Conservation (phyloP, 768 basidiomycete genomes). For the Sutorius australiensis region DNA sequence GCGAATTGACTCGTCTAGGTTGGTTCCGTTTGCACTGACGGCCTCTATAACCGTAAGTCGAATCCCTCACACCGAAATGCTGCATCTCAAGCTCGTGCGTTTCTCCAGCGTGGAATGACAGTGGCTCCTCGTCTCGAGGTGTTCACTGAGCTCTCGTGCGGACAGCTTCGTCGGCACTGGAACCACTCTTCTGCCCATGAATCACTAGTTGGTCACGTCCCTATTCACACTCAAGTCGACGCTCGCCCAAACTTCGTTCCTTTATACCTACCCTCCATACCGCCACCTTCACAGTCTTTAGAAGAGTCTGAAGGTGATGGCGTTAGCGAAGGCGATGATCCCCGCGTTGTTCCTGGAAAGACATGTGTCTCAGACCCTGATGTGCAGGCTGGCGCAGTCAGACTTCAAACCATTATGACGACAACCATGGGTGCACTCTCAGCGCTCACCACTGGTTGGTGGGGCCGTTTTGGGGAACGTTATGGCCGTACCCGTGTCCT, state of each 20-base stretch:
- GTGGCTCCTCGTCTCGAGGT: constrained; percentile 77
- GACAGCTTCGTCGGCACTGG: constrained; percentile 46
- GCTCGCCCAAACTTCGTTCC: constrained; percentile 7
- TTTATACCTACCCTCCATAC: constrained; percentile 11
- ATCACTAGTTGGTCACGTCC: neutral
- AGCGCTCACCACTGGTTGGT: constrained; percentile 81
- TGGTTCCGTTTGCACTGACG: constrained; percentile 65
- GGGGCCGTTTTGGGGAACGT: constrained; percentile 77
- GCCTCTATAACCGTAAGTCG: constrained; percentile 62
- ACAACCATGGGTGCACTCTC: constrained; percentile 76
- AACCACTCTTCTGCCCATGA: constrained; percentile 30
- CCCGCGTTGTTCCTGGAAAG: constrained; percentile 35
- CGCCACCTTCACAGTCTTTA: neutral
- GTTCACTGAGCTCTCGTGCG: constrained; percentile 73
- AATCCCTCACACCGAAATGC: neutral
- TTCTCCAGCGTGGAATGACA: constrained; percentile 68
- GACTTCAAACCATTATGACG: constrained; percentile 73
- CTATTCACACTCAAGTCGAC: constrained; percentile 4
- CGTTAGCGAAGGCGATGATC: constrained; percentile 37
- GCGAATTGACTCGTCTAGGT: constrained; percentile 40
- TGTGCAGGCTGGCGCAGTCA: constrained; percentile 67
- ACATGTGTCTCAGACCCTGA: constrained; percentile 46
- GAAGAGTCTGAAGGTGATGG: constrained; percentile 23
- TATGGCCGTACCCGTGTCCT: constrained; percentile 76
- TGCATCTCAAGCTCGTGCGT: constrained; percentile 1